Conservation (phyloP, 2,329 filamentous ascomycete species). For the Cyphellophora attinorum region DNA sequence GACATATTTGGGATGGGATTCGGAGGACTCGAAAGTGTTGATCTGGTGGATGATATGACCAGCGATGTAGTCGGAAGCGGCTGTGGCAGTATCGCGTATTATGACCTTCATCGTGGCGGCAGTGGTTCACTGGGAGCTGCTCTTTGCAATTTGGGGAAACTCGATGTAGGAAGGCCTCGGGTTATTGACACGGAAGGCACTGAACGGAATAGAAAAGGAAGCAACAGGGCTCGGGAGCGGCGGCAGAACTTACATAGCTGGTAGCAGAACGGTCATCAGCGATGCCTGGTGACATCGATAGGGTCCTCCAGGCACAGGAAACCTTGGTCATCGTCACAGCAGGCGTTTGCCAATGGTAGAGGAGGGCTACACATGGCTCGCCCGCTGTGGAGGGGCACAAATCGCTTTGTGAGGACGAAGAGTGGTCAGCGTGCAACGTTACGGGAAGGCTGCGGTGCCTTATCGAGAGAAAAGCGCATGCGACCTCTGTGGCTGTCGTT, state of each 20-base stretch:
- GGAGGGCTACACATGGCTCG: too few species aligned
- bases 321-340: too few species aligned
- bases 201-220: neutral
- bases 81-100: slow-evolving; percentile 61
- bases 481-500: neutral
- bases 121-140: neutral
- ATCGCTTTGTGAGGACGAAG: neutral
- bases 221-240: neutral
- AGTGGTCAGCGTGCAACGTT: neutral
- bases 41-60: slow-evolving; percentile 76
- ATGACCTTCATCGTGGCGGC: slow-evolving; percentile 63
- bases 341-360: too few species aligned
- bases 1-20: slow-evolving; percentile 62
- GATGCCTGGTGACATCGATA: too few species aligned
- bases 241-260: neutral
- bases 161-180: too few species aligned
- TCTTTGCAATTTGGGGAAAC: too few species aligned
- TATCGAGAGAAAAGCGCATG: neutral
- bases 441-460: too few species aligned
- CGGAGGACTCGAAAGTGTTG: slow-evolving; percentile 63
- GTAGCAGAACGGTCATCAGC: too few species aligned
- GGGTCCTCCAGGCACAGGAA: too few species aligned
- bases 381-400: neutral
- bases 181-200: neutral
- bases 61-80: slow-evolving; percentile 66